phyloP scores from a whole-genome alignment of 1,284 basidiomycete genomes.

The Spongispora temasekensis region DNA sequence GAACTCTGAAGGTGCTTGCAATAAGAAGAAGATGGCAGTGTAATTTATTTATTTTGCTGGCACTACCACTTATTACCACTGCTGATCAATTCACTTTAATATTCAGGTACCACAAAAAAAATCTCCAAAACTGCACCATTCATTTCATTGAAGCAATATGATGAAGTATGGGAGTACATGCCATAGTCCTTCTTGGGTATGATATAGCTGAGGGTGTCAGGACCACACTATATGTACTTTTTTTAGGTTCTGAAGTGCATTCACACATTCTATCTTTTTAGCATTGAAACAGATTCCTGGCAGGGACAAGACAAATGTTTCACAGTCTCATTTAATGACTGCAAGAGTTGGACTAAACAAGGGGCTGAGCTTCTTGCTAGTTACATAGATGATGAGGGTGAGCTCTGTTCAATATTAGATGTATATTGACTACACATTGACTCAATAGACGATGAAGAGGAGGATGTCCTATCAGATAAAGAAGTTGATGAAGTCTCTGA shows the following conservation, averaged over 20 bases:
- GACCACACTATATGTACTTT: neutral
- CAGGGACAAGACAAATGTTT: neutral
- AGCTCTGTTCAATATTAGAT: neutral
- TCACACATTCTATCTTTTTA: neutral
- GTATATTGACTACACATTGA: neutral
- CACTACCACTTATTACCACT: neutral
- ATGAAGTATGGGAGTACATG: neutral
- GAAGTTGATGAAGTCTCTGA: neutral
- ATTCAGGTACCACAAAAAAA: neutral
- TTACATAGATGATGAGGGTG: neutral
- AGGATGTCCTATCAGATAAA: neutral
- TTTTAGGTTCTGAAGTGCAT: neutral
- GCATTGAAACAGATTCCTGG: neutral
- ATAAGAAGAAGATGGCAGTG: neutral
- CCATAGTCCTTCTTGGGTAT: neutral
- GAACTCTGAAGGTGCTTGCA: neutral
- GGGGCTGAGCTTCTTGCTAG: neutral
- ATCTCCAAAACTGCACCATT: neutral
- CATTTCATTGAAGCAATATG: neutral
- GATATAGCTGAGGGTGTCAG: neutral
- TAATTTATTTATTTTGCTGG: neutral
- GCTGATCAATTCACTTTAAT: neutral
- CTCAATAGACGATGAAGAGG: neutral
- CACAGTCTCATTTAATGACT: neutral
- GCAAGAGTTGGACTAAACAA: conserved; percentile 1